Evolutionary conservation across 345 rosid genomes (phyloP), one percentile per base, ranked within the genome.

Genomic region (Triadica sebifera): DNA sequence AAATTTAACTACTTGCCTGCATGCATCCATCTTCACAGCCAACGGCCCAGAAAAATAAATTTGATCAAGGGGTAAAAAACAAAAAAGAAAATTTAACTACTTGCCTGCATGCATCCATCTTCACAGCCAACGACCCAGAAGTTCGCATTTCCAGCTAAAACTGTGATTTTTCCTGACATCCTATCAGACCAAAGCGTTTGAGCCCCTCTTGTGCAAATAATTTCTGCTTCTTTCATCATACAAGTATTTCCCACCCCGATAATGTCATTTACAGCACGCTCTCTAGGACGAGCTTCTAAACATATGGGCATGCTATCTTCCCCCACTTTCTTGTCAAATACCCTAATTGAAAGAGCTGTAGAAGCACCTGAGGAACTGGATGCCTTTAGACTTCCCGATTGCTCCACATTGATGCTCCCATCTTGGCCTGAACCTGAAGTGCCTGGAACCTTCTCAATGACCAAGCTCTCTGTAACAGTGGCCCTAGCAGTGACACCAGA

Each of bases 111-210:
- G 78, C 91, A 88, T 70, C 99, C 99, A 82, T 93, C 97, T 80
- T 96, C 98, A 72, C 96, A 91, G 45, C 99, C 99, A 73, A 90
- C 97, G 22, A 96, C 99, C 99, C 98, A 96, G 77, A 96, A 89
- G 76, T 96, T 93, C 56, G 91, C 91, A 88, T 93, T 93, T 75
- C 99, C 99, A 46, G 99, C 97, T 78, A 96, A 82, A 79, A 93
- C 98, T 25, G 98, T 91, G 72, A 87, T 97, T 78, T 86, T 90
- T 71, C 98, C 98, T 6, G 92, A 76, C 63, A 96, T 87, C 81
- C 97, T 85, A 74, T 96, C 98, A 72, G 92, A 87, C 98, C 98
- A 96, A 77, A 96, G 93, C 74, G 81, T 90, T 78, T 89, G 85
- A 70, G 83, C 84, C 72, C 92, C 94, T 79, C 78, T 85, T 65